These are phyloP conservation scores for Hansfordia pulvinata DNA, from an alignment of 2,329 filamentous ascomycete species.

Conservation along the genomic window DNA sequence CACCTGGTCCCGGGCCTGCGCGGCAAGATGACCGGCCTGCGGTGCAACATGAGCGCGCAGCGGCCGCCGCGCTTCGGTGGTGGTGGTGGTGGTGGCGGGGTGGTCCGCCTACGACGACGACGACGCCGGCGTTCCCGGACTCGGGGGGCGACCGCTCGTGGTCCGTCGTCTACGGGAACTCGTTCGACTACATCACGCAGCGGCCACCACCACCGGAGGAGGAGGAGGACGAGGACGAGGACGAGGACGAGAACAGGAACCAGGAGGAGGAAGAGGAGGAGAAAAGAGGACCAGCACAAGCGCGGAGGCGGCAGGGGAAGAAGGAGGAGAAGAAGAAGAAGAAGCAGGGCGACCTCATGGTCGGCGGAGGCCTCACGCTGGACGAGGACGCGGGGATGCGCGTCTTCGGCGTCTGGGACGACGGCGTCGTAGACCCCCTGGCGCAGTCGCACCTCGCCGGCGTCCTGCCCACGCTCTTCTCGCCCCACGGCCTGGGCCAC, in stretches of 20 bases:
- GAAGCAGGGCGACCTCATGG: slow-evolving; percentile 32
- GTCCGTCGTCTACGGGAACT: slow-evolving; percentile 30
- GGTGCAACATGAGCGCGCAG: slow-evolving; percentile 38
- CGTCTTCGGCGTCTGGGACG: slow-evolving; percentile 31
- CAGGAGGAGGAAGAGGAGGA: no score
- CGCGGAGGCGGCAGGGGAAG: no score
- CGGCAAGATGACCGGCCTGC: slow-evolving; percentile 26
- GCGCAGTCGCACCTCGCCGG: slow-evolving; percentile 25
- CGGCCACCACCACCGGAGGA: no score
- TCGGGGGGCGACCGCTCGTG: slow-evolving; percentile 28
- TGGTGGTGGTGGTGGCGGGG: no score
- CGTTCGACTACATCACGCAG: slow-evolving; percentile 40
- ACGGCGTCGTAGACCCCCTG: slow-evolving; percentile 24
- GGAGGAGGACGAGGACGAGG: no score
- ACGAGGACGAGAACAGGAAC: no score
- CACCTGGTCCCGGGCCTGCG: slow-evolving; percentile 36
- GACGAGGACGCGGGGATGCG: slow-evolving; percentile 26
- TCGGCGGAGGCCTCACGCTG: slow-evolving; percentile 36
- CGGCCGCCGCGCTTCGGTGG: no score
- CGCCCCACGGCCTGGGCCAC: slow-evolving; percentile 23
- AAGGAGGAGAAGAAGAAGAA: no score
- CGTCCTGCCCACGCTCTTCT: slow-evolving; percentile 26
- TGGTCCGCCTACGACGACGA: no score
- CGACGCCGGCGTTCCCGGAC: slow-evolving; percentile 14
- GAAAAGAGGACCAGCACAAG: no score